These are phyloP conservation scores for Wickerhamomyces strasburgensis DNA, from an alignment of 805 yeast genomes.

Conservation along the genomic window DNA sequence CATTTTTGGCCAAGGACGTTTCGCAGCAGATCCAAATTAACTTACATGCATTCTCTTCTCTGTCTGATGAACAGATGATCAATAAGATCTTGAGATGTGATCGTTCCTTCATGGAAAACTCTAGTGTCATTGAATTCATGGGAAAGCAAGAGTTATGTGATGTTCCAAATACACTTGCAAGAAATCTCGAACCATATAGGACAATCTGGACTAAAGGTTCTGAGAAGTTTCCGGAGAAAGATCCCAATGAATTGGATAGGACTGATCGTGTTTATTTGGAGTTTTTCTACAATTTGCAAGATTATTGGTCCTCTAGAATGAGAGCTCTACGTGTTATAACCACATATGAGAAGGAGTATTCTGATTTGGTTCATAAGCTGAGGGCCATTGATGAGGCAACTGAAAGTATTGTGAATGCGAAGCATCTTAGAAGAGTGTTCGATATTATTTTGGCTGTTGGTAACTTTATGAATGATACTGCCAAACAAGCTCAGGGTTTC, in stretches of 20 bases:
- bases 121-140: constrained; percentile 64
- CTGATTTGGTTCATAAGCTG: constrained; percentile 53
- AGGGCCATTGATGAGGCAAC: constrained; percentile 56
- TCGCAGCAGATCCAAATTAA: constrained; percentile 81
- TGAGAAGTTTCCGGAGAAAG: constrained; percentile 43
- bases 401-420: constrained; percentile 45
- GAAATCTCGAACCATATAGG: constrained; percentile 60
- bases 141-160: constrained; percentile 61
- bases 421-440: constrained; percentile 51
- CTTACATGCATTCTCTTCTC: constrained; percentile 54
- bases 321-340: constrained; percentile 51
- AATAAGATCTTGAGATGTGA: constrained; percentile 57
- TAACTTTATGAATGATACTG: constrained; percentile 70
- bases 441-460: constrained; percentile 69
- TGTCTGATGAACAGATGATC: constrained; percentile 51
- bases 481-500: constrained; percentile 67
- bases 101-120: constrained; percentile 43
- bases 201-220: constrained; percentile 37
- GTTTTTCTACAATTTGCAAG: constrained; percentile 59
- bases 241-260: constrained; percentile 54
- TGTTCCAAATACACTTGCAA: constrained; percentile 48
- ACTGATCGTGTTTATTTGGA: constrained; percentile 69
- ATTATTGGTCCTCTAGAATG: constrained; percentile 71
- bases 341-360: constrained; percentile 61
- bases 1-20: constrained; percentile 62